Evolutionary conservation across 2,329 filamentous ascomycete genomes (phyloP).

Genomic region (Chalaropsis thielavioides): DNA sequence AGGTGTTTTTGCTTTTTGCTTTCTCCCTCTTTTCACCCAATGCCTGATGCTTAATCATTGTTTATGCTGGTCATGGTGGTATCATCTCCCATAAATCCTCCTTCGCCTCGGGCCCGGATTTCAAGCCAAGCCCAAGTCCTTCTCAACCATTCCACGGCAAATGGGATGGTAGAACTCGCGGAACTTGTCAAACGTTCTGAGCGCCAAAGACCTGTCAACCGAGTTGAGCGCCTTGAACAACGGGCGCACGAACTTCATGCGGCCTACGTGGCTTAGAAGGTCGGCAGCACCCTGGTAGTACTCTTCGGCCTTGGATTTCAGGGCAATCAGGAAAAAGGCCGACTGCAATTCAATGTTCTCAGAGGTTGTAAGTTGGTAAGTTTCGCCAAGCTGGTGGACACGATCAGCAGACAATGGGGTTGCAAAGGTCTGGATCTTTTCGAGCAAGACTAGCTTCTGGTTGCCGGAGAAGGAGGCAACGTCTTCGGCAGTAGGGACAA

Average conservation of each 20-base stretch:
- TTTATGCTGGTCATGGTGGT: neutral
- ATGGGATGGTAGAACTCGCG: slow-evolving; percentile 94
- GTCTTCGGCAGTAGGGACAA: slow-evolving; percentile 53
- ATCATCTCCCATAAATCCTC: neutral
- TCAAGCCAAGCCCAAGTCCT: slow-evolving; percentile 43
- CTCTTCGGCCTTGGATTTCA: slow-evolving; percentile 55
- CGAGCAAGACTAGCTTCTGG: slow-evolving; percentile 83
- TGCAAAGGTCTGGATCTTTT: slow-evolving; percentile 55
- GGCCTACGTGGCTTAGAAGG: slow-evolving; percentile 65
- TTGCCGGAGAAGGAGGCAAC: slow-evolving; percentile 65
- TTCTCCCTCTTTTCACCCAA: neutral
- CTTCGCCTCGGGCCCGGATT: neutral
- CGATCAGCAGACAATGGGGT: slow-evolving; percentile 48
- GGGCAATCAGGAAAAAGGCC: slow-evolving; percentile 64
- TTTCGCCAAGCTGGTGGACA: slow-evolving; percentile 55
- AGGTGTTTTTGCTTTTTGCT: neutral
- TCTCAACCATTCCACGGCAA: slow-evolving; percentile 71
- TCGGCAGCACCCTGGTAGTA: slow-evolving; percentile 58
- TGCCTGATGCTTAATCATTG: neutral
- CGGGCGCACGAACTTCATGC: slow-evolving; percentile 95
- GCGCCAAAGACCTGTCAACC: slow-evolving; percentile 58
- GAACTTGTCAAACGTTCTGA: slow-evolving; percentile 74
- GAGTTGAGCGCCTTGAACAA: slow-evolving; percentile 64
- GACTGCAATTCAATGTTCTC: slow-evolving; percentile 76
- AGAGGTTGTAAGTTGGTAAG: slow-evolving; percentile 59